phyloP scores from a whole-genome alignment of 2,329 filamentous ascomycete genomes.

The Aspergillus quadrilineatus region DNA sequence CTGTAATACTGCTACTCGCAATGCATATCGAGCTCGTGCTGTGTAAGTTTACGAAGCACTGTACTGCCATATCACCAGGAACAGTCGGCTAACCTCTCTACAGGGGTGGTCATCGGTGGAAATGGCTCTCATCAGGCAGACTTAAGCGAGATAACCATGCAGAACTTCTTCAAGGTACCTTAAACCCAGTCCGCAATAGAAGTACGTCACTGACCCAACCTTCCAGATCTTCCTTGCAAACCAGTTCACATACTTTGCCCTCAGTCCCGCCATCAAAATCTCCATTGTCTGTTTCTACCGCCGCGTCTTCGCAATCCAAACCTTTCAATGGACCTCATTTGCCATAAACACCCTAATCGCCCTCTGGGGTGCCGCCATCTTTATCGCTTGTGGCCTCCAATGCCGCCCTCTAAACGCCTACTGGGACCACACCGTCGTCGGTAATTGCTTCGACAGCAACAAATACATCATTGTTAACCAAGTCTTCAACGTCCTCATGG shows the following conservation, averaged over 20 bases:
- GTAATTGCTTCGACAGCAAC: constrained; percentile 29
- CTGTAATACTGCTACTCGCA: constrained; percentile 27
- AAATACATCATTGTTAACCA: constrained; percentile 36
- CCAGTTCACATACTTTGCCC: constrained; percentile 36
- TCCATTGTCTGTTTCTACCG: constrained; percentile 39
- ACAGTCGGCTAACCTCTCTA: not conserved
- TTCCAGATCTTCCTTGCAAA: constrained; percentile 35
- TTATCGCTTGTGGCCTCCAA: constrained; percentile 34
- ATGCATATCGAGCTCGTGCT: constrained; percentile 33
- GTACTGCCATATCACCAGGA: not conserved
- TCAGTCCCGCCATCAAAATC: constrained; percentile 34
- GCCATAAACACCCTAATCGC: constrained; percentile 30
- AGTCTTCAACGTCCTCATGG: constrained; percentile 34
- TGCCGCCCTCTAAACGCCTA: constrained; percentile 32
- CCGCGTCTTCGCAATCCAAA: constrained; percentile 31
- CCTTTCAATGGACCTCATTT: constrained; percentile 28
- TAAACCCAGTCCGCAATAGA: not conserved
- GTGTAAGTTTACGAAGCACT: constrained; percentile 22
- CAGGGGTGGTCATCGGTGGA: constrained; percentile 36
- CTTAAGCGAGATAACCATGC: constrained; percentile 23
- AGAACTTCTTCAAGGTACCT: constrained; percentile 33
- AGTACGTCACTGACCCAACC: not conserved
- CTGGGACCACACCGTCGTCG: constrained; percentile 30
- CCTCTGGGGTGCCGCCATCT: constrained; percentile 30
- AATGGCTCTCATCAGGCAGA: constrained; percentile 28